A percentile compares a stretch with the other conserved stretches of the same genome.
phyloP scores from a whole-genome alignment of 2,329 filamentous ascomycete species.

The Mycocentrospora acerina region DNA sequence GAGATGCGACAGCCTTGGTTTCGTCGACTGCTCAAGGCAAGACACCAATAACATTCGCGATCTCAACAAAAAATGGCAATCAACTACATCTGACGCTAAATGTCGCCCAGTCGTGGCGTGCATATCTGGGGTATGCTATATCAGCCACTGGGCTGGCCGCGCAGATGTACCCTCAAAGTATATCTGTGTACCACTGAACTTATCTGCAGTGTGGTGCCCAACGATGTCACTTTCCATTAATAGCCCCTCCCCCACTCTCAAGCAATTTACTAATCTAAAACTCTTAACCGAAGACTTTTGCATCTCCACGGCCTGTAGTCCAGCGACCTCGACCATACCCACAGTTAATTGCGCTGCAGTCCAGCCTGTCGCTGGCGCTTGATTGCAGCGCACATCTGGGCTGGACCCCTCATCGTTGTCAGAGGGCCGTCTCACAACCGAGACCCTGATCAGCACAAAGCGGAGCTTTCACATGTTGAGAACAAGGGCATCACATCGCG shows the following conservation, averaged over 20 bases:
- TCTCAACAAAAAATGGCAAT: constrained; percentile 24
- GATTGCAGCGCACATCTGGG: too few species aligned
- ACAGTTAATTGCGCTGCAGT: too few species aligned
- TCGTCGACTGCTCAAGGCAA: constrained; percentile 1
- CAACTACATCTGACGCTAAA: constrained; percentile 5
- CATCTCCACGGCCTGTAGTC: too few species aligned
- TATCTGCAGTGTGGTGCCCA: too few species aligned
- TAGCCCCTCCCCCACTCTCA: too few species aligned
- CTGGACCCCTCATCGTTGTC: constrained; percentile 9
- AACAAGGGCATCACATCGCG: too few species aligned
- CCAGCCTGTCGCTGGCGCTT: too few species aligned
- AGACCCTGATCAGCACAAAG: constrained; percentile 6
- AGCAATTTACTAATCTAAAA: too few species aligned
- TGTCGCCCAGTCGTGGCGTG: constrained; percentile 4
- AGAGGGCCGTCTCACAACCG: neutral
- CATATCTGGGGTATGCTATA: constrained; percentile 14
- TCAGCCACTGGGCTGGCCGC: neutral
- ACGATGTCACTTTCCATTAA: too few species aligned
- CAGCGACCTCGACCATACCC: too few species aligned
- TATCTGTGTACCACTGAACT: constrained; percentile 1
- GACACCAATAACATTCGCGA: neutral
- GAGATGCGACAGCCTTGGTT: too few species aligned
- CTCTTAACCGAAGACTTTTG: too few species aligned
- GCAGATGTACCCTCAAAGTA: constrained; percentile 12
- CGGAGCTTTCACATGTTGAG: constrained; percentile 7